phyloP scores from a whole-genome alignment of 352 stramenopile species.

The Nothophytophthora sp. region DNA sequence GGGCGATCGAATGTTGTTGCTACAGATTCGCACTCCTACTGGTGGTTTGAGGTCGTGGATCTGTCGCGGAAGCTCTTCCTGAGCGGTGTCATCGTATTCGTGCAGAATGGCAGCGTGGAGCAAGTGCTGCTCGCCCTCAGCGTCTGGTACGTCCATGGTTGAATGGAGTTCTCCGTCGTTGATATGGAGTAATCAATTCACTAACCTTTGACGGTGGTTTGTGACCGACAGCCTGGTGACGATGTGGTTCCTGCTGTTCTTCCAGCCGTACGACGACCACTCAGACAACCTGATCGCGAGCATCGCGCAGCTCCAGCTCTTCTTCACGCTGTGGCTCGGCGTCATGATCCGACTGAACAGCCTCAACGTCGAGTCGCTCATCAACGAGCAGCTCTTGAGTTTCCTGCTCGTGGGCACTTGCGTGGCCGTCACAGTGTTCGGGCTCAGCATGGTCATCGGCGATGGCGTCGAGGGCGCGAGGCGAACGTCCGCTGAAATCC shows the following conservation, averaged over 20 bases:
- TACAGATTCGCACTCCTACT: conserved; percentile 62
- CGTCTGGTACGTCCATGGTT: conserved; percentile 54
- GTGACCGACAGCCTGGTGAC: conserved; percentile 40
- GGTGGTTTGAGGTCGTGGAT: conserved; percentile 86
- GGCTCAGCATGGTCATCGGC: conserved; percentile 55
- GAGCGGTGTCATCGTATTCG: conserved; percentile 73
- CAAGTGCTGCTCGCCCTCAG: conserved; percentile 64
- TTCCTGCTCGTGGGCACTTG: conserved; percentile 66
- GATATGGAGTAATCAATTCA: too few species aligned
- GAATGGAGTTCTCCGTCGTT: too few species aligned
- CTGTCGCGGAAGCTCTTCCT: conserved; percentile 78
- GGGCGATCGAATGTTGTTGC: too few species aligned
- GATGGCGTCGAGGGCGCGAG: conserved; percentile 54
- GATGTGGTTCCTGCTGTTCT: conserved; percentile 82
- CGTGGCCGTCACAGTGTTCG: conserved; percentile 62
- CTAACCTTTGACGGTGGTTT: too few species aligned
- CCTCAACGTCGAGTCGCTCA: conserved; percentile 60
- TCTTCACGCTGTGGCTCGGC: conserved; percentile 81
- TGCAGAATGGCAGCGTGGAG: conserved; percentile 68
- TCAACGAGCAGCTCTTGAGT: conserved; percentile 65
- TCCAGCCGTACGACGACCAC: conserved; percentile 72
- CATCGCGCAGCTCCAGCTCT: conserved; percentile 77
- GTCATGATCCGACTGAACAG: conserved; percentile 74
- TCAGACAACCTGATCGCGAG: conserved; percentile 75
- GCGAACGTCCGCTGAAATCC: conserved; percentile 39